Percentiles rank a stretch among this genome's conserved stretches.
Conservation (phyloP, 768 basidiomycete genomes). For the Dacryopinax spathularia region DNA sequence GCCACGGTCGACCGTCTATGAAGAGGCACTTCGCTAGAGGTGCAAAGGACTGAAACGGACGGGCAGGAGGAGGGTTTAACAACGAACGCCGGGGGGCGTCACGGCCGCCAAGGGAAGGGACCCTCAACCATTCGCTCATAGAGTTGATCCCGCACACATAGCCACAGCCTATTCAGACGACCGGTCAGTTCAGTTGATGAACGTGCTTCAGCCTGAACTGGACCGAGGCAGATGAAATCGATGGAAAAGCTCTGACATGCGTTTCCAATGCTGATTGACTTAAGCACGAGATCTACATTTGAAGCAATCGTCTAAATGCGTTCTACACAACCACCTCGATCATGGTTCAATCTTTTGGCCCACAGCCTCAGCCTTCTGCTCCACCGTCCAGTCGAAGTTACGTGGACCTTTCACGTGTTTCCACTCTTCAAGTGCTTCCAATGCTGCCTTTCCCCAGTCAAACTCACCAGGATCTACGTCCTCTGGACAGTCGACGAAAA, state of each 20-base stretch:
- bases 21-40: neutral
- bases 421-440: conserved; percentile 55
- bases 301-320: neutral
- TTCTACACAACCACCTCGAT: neutral
- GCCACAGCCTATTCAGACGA: neutral
- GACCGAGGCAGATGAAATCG: neutral
- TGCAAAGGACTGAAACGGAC: neutral
- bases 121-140: neutral
- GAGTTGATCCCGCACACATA: neutral
- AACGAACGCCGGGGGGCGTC: neutral
- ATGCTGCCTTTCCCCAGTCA: conserved; percentile 64
- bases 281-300: neutral
- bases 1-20: neutral
- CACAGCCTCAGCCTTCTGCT: conserved; percentile 1
- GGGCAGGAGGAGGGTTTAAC: neutral
- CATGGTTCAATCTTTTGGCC: neutral
- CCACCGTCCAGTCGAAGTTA: conserved; percentile 11
- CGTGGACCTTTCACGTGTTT: conserved; percentile 13
- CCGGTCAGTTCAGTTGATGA: too few relatives aligned
- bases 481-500: conserved; percentile 62
- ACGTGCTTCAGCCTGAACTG: neutral
- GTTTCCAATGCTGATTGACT: too few relatives aligned
- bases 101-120: neutral
- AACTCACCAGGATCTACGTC: conserved; percentile 31
- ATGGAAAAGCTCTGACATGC: neutral